These are phyloP conservation scores for Colletotrichum euphorbiae DNA, from an alignment of 2,329 filamentous ascomycete genomes.

Conservation along the genomic window DNA sequence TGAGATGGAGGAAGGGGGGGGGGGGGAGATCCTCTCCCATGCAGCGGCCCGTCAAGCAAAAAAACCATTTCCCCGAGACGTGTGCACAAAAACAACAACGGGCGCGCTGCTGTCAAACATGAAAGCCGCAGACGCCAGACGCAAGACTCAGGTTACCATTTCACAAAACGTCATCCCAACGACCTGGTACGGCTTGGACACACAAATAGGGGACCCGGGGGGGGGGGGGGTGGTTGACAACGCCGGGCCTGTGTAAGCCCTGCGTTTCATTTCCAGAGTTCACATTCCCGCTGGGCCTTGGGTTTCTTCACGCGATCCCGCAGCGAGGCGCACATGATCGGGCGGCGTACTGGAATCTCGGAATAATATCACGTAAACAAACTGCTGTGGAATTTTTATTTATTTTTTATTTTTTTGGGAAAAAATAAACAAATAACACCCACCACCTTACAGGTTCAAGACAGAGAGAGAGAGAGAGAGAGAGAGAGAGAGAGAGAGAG, in stretches of 20 bases:
- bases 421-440: too few species aligned
- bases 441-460: neutral
- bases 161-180: neutral
- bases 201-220: neutral
- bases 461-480: neutral
- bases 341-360: neutral
- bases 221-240: too few species aligned
- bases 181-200: conserved; percentile 3
- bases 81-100: neutral
- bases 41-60: conserved; percentile 7
- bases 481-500: too few species aligned
- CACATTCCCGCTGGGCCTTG: neutral
- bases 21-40: neutral
- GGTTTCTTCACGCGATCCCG: neutral
- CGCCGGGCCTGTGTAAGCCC: conserved; percentile 11
- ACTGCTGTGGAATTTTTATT: too few species aligned
- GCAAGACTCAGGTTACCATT: neutral
- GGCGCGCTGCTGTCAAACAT: neutral
- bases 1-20: too few species aligned
- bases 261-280: neutral
- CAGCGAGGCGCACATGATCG: conserved; percentile 4
- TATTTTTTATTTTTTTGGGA: too few species aligned
- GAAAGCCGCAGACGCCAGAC: too few species aligned
- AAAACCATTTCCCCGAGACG: conserved; percentile 1
- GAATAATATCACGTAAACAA: too few species aligned